phyloP scores from a whole-genome alignment of 768 basidiomycete genomes.

The Phlebiopsis gigantea region DNA sequence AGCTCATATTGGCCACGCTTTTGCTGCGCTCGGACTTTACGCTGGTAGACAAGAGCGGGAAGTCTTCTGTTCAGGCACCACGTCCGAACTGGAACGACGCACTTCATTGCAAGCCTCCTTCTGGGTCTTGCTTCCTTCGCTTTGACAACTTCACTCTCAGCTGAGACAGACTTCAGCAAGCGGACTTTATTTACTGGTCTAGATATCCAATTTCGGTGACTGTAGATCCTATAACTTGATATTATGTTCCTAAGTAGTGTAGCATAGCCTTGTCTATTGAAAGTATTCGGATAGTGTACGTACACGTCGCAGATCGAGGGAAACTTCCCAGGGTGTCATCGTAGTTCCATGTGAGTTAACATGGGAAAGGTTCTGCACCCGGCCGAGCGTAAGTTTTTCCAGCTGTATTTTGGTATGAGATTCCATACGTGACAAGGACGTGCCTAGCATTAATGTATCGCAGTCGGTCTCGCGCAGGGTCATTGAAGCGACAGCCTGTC shows the following conservation, averaged over 20 bases:
- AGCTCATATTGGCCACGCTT: conserved; percentile 64
- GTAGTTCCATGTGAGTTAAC: neutral
- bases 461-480: no score
- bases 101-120: conserved; percentile 57
- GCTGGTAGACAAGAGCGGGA: conserved; percentile 47
- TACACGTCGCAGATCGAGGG: neutral
- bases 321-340: neutral
- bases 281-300: neutral
- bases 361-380: neutral
- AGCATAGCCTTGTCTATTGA: neutral
- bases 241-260: neutral
- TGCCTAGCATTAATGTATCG: no score
- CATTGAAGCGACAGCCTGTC: conserved; percentile 1
- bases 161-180: neutral
- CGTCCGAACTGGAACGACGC: conserved; percentile 78
- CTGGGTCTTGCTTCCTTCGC: conserved; percentile 32
- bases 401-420: no score
- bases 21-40: conserved; percentile 57
- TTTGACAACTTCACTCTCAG: neutral
- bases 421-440: no score
- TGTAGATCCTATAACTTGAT: neutral
- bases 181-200: conserved; percentile 2
- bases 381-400: neutral
- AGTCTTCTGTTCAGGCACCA: conserved; percentile 31
- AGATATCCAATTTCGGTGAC: neutral